Evolutionary conservation across 768 basidiomycete genomes (phyloP).

Genomic region (Termitomyces sp.): DNA sequence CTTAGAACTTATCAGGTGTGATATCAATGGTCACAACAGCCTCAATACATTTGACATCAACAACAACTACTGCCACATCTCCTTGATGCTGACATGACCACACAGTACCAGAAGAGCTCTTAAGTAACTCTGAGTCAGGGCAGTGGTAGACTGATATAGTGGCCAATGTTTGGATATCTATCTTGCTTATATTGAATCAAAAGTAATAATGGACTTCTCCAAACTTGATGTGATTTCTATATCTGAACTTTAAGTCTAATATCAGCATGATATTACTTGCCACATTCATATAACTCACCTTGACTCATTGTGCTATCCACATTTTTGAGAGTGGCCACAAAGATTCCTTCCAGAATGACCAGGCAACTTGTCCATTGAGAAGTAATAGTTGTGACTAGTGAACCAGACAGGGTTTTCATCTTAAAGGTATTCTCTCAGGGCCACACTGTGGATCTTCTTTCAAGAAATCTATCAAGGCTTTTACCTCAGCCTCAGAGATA

Average conservation of each 20-base stretch:
- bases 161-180: not conserved
- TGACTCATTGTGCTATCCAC: not conserved
- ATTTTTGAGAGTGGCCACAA: not conserved
- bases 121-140: slow-evolving; percentile 1
- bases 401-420: slow-evolving; percentile 3
- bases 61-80: not conserved
- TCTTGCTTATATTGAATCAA: too few species aligned
- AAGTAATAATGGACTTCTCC: slow-evolving; percentile 12
- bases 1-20: too few species aligned
- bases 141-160: slow-evolving; percentile 3
- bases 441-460: too few species aligned
- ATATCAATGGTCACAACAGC: slow-evolving; percentile 12
- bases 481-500: not conserved
- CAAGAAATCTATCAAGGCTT: not conserved
- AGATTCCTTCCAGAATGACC: slow-evolving; percentile 13
- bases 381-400: slow-evolving; percentile 19
- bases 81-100: slow-evolving; percentile 8
- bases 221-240: slow-evolving; percentile 10
- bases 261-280: too few species aligned
- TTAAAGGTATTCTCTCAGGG: slow-evolving; percentile 1
- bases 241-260: too few species aligned
- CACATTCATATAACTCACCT: not conserved
- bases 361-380: slow-evolving; percentile 17
- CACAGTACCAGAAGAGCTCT: slow-evolving; percentile 1
- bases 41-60: slow-evolving; percentile 8